Percentiles rank a stretch among this genome's conserved stretches.
phyloP scores from a whole-genome alignment of 1,284 basidiomycete species.

The Boletus calvinii region DNA sequence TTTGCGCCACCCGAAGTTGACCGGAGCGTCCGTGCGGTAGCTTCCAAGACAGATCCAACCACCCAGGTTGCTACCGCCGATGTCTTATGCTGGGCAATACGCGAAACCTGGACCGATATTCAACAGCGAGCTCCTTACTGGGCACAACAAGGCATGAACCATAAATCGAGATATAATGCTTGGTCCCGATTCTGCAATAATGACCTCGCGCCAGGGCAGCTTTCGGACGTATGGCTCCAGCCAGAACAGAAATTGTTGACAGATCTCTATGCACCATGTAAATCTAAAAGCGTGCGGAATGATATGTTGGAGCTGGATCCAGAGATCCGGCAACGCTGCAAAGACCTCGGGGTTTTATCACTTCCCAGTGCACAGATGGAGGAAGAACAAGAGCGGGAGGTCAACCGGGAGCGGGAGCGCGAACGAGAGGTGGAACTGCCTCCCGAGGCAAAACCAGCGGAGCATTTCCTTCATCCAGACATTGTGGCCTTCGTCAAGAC shows the following conservation, averaged over 20 bases:
- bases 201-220: neutral
- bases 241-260: conserved; percentile 37
- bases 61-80: conserved; percentile 25
- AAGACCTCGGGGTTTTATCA: neutral
- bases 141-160: conserved; percentile 46
- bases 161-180: conserved; percentile 31
- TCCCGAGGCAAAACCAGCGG: neutral
- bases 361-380: neutral
- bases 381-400: conserved; percentile 4
- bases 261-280: conserved; percentile 32
- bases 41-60: neutral
- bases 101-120: conserved; percentile 43
- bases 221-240: conserved; percentile 35
- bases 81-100: conserved; percentile 44
- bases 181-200: conserved; percentile 25
- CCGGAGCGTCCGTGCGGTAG: conserved; percentile 14
- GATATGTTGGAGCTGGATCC: conserved; percentile 16
- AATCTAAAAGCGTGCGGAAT: neutral
- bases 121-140: conserved; percentile 40
- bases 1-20: conserved; percentile 46
- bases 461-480: conserved; percentile 3
- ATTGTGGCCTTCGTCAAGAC: conserved; percentile 22
- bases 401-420: neutral
- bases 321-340: neutral
- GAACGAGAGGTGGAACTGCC: neutral